These are phyloP conservation scores for Cenchrus americanus DNA, from an alignment of 176 grass and related monocot species.

Conservation along the genomic window DNA sequence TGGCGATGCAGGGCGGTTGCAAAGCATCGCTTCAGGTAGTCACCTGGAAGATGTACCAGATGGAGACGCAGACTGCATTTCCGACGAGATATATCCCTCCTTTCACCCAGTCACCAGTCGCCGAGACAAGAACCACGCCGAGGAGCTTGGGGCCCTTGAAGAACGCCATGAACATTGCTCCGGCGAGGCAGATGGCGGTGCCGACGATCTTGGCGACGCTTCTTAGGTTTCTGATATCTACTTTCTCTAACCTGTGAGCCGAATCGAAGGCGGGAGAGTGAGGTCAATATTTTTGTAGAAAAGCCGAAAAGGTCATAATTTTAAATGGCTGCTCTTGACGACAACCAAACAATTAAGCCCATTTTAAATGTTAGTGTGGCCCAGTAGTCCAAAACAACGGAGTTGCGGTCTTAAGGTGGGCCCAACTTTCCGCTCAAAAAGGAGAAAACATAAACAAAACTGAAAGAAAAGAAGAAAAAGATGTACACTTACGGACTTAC, in stretches of 20 bases:
- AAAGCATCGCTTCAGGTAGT: neutral
- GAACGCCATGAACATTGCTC: conserved; percentile 68
- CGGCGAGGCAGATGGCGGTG: conserved; percentile 60
- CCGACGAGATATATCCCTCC: conserved; percentile 60
- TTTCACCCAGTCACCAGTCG: conserved; percentile 40
- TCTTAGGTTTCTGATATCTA: conserved; percentile 42
- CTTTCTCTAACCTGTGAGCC: conserved; percentile 57
- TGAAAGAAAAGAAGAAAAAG: neutral
- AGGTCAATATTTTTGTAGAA: too few species aligned
- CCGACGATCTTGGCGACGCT: conserved; percentile 63
- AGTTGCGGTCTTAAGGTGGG: neutral
- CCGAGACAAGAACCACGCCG: neutral
- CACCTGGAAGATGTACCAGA: conserved; percentile 73
- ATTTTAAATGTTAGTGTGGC: too few species aligned
- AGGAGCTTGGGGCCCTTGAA: conserved; percentile 64
- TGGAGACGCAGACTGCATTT: conserved; percentile 53
- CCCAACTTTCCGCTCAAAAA: neutral
- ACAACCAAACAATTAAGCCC: too few species aligned
- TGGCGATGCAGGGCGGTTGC: neutral
- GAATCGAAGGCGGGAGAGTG: neutral
- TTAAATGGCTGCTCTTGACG: neutral
- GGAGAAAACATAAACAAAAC: neutral
- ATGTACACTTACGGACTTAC: neutral
- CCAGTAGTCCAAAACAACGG: neutral
- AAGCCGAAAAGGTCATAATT: too few species aligned